These are phyloP conservation scores for Wickerhamiella parazyma DNA, from an alignment of 805 yeast species.

Conservation along the genomic window DNA sequence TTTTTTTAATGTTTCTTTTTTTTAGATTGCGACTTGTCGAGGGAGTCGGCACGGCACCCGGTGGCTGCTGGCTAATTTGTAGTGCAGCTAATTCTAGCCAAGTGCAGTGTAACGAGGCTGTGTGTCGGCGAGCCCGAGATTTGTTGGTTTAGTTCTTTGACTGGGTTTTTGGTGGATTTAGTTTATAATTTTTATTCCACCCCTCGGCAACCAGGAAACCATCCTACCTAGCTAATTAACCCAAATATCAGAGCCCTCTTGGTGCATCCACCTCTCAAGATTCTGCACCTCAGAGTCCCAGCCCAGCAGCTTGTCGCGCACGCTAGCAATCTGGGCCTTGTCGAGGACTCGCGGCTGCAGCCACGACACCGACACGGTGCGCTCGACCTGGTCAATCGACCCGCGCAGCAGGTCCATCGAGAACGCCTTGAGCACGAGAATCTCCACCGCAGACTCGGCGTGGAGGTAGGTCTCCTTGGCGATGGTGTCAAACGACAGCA, in stretches of 20 bases:
- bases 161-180: too few relatives aligned
- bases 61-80: too few relatives aligned
- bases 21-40: too few relatives aligned
- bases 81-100: too few relatives aligned
- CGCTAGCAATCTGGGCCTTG: conserved; percentile 58
- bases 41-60: too few relatives aligned
- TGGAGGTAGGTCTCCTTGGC: conserved; percentile 52
- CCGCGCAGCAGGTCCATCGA: conserved; percentile 76
- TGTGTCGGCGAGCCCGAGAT: too few relatives aligned
- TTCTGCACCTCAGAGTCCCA: conserved; percentile 70
- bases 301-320: conserved; percentile 54
- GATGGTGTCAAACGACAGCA: conserved; percentile 59
- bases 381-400: conserved; percentile 74
- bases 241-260: conserved; percentile 53
- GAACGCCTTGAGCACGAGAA: conserved; percentile 80
- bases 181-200: too few relatives aligned
- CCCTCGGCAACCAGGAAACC: too few relatives aligned
- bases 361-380: conserved; percentile 76
- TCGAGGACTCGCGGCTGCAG: conserved; percentile 91
- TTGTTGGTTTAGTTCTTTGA: too few relatives aligned
- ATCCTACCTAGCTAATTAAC: conserved; percentile 23
- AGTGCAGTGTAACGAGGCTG: too few relatives aligned
- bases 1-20: too few relatives aligned
- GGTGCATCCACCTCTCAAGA: conserved; percentile 47
- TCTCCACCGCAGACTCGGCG: conserved; percentile 67